Conservation (phyloP, 2,329 filamentous ascomycete genomes). For the Helotiales sp. region DNA sequence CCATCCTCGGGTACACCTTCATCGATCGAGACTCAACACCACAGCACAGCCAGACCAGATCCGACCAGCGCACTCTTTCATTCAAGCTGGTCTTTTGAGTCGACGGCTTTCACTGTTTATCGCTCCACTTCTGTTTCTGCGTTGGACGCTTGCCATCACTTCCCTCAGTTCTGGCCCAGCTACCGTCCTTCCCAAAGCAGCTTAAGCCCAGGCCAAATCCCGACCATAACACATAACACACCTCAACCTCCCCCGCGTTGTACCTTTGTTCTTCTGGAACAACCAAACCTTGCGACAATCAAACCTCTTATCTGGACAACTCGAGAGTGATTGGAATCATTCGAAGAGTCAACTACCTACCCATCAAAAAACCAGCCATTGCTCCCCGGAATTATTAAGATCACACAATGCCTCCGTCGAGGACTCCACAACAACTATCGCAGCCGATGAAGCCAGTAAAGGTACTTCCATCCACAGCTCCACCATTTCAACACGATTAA, state of each 20-base stretch:
- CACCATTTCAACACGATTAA: background rate
- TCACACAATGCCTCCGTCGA: constrained; percentile 1
- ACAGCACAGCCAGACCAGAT: background rate
- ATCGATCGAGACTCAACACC: background rate
- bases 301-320: background rate
- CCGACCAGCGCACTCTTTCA: background rate
- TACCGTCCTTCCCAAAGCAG: background rate
- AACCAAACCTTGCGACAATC: background rate
- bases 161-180: background rate
- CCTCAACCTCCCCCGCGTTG: background rate
- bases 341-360: background rate
- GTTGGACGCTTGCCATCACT: no score
- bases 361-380: background rate
- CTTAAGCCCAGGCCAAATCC: background rate
- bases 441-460: constrained; percentile 6
- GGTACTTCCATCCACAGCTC: constrained; percentile 8
- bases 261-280: background rate
- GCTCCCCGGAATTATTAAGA: background rate
- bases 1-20: background rate
- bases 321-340: background rate
- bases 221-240: constrained; percentile 1
- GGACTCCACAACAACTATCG: constrained; percentile 1
- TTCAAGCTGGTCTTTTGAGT: background rate
- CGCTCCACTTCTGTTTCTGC: background rate
- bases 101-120: background rate